Base-by-base conservation (phyloP, 2,329 filamentous ascomycete genomes). In the Ceratocystis destructans region DNA sequence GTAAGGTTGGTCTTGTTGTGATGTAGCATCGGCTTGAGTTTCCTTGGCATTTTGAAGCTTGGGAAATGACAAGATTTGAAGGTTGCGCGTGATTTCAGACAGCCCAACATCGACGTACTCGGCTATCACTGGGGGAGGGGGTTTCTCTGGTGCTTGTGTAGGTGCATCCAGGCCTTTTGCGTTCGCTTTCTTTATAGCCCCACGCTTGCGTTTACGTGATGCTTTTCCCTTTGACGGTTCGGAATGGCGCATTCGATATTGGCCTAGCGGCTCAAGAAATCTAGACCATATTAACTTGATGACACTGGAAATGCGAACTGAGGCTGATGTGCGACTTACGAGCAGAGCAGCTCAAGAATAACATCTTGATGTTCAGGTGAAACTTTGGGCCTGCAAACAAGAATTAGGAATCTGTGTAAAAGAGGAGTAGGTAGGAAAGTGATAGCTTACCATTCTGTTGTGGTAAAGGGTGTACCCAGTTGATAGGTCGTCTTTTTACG, bases 291-390 rank as follows among this genome's bases (percentile, higher is more conserved):
- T 10, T 69, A 62, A 61, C 57, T 28, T 44, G 5, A 57, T 44
- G 20, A 3, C 20, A 20, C 55, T 15, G 25, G 22, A 41, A 41
- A 22, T 63, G 28, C 20, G 50, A 44, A 22, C 5, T 33, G 10
- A 25, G 61, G 53, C n/a, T n/a, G 10, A 8, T 57, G 12, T 8
- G 8, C 12, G 8, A 59, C 64, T 71, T 79, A 88, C 87, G 78
- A 81, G 81, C 83, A 87, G 4, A 89, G 77, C 62, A 90, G 77
- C 69, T 88, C 85, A 8, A 89, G 72, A 46, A 89, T 86, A 3
- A 79, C 78, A 64, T 86, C 80, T 73, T 88, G 85, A 64, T 88
- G 79, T 62, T 83, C 76, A 20, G 75, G 72, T 1, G 78, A 77
- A 55, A 88, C 79, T 53, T 79, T 74, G 6, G 87, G 87, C 86